Conservation (phyloP, 1,284 basidiomycete genomes). For the Apiotrichum siamense region DNA sequence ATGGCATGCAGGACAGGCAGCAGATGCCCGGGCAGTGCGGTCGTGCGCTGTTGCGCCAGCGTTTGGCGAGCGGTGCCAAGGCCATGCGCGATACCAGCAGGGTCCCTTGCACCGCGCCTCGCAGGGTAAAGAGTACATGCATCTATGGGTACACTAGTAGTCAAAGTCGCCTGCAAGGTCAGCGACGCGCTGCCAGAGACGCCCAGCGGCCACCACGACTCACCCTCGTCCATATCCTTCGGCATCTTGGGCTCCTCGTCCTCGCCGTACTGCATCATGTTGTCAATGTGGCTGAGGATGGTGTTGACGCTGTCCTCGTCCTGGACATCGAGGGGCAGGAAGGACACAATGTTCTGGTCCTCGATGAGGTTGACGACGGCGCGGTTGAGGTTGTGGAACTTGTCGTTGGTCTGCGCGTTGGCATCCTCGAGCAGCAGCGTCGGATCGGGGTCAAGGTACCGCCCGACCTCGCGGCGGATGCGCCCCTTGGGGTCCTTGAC, state of each 20-base stretch:
- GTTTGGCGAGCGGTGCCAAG: too few species aligned
- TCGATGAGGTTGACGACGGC: slow-evolving; percentile 86
- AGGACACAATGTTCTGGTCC: slow-evolving; percentile 95
- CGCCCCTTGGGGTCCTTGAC: slow-evolving; percentile 71
- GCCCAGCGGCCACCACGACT: too few species aligned
- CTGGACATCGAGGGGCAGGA: slow-evolving; percentile 88
- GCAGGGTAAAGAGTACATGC: slow-evolving; percentile 12
- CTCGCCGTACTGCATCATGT: slow-evolving; percentile 93
- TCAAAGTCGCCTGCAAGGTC: slow-evolving; percentile 15
- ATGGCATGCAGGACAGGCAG: too few species aligned
- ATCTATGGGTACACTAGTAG: slow-evolving; percentile 10
- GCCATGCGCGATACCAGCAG: too few species aligned
- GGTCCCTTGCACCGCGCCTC: too few species aligned
- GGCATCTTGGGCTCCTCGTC: slow-evolving; percentile 84
- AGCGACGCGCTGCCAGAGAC: neutral
- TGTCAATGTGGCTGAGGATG: slow-evolving; percentile 92
- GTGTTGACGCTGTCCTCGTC: slow-evolving; percentile 83
- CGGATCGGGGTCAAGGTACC: slow-evolving; percentile 98
- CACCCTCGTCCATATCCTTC: slow-evolving; percentile 79
- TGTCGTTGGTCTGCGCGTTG: slow-evolving; percentile 65
- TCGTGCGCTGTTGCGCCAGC: too few species aligned
- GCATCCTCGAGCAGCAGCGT: slow-evolving; percentile 67
- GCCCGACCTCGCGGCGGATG: slow-evolving; percentile 65
- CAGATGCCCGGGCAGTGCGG: too few species aligned
- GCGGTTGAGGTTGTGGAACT: slow-evolving; percentile 87